Evolutionary conservation across 1,284 basidiomycete genomes (phyloP).

Genomic region (Coniophora puteana): DNA sequence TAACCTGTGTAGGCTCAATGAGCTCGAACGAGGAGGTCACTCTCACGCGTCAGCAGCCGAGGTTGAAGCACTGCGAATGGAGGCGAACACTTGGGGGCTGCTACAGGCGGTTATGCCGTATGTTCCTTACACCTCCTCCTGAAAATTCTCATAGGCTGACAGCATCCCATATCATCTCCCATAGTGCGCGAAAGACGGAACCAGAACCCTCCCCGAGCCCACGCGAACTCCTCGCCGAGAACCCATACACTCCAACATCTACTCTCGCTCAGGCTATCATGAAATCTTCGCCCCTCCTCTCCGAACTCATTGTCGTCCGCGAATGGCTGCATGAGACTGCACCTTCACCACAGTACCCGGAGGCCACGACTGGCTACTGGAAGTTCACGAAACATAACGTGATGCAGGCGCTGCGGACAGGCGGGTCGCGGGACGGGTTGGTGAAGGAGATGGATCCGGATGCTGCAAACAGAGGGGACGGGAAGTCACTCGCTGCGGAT

Average conservation of each 20-base stretch:
- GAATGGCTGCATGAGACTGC: slow-evolving; percentile 82
- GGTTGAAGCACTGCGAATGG: slow-evolving; percentile 61
- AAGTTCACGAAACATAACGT: slow-evolving; percentile 76
- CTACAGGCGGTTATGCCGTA: slow-evolving; percentile 73
- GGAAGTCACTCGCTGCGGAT: slow-evolving; percentile 57
- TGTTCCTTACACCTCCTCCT: slow-evolving; percentile 14
- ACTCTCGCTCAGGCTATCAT: slow-evolving; percentile 71
- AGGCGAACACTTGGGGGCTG: slow-evolving; percentile 80
- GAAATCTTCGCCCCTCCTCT: slow-evolving; percentile 52
- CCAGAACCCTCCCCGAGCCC: slow-evolving; percentile 42
- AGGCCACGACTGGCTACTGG: slow-evolving; percentile 76
- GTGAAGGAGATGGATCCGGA: slow-evolving; percentile 77
- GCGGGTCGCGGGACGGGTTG: slow-evolving; percentile 45
- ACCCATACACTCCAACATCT: slow-evolving; percentile 76
- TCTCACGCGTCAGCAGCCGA: slow-evolving; percentile 42
- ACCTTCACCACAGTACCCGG: slow-evolving; percentile 52
- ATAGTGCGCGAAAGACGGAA: slow-evolving; percentile 62
- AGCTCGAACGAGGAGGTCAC: slow-evolving; percentile 42
- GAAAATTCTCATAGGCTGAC: slow-evolving; percentile 3
- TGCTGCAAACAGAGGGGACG: slow-evolving; percentile 53
- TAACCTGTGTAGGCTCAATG: slow-evolving; percentile 40
- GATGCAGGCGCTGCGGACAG: slow-evolving; percentile 60
- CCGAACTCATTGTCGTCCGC: slow-evolving; percentile 71
- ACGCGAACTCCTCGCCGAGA: slow-evolving; percentile 52
- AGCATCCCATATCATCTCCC: too few species aligned